Conservation (phyloP, 225 moss, liverwort and hornwort species). For the Pseudoscleropodium purum region DNA sequence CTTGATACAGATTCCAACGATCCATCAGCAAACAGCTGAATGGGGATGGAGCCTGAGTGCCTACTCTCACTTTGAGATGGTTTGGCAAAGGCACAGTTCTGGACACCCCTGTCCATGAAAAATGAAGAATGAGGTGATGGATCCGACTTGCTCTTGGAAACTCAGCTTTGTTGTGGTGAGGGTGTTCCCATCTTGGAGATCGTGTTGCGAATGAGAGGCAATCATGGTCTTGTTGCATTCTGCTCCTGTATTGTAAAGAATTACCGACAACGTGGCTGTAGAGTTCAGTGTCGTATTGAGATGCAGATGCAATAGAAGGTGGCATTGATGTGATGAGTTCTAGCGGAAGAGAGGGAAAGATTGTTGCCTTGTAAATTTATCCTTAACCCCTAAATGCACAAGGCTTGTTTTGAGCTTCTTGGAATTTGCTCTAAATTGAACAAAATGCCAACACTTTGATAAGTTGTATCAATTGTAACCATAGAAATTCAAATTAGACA, state of each 20-base stretch:
- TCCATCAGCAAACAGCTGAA: slow-evolving; percentile 30
- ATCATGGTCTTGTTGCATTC: too few species aligned
- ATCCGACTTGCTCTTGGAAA: background rate
- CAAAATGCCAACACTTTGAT: too few species aligned
- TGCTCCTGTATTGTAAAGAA: background rate
- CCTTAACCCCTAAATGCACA: too few species aligned
- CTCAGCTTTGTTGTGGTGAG: background rate
- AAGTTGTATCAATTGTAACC: too few species aligned
- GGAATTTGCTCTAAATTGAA: too few species aligned
- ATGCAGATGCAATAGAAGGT: background rate
- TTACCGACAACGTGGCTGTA: background rate
- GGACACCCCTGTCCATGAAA: slow-evolving; percentile 14
- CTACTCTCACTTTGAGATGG: slow-evolving; percentile 5
- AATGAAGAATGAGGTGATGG: slow-evolving; percentile 22
- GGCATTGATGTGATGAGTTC: background rate
- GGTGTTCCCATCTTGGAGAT: slow-evolving; percentile 8
- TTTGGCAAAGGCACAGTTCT: slow-evolving; percentile 22
- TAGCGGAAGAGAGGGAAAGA: background rate
- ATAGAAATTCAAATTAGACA: too few species aligned
- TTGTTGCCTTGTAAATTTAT: background rate
- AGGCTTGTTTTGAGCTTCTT: too few species aligned
- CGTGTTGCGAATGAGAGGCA: slow-evolving; percentile 7
- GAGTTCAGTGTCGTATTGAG: background rate
- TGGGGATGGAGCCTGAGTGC: slow-evolving; percentile 17
- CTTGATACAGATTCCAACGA: slow-evolving; percentile 8